A percentile compares a stretch with the other conserved stretches of the same genome.
Evolutionary conservation across 257 asterid species (phyloP).

Genomic region (Capsicum chinense): DNA sequence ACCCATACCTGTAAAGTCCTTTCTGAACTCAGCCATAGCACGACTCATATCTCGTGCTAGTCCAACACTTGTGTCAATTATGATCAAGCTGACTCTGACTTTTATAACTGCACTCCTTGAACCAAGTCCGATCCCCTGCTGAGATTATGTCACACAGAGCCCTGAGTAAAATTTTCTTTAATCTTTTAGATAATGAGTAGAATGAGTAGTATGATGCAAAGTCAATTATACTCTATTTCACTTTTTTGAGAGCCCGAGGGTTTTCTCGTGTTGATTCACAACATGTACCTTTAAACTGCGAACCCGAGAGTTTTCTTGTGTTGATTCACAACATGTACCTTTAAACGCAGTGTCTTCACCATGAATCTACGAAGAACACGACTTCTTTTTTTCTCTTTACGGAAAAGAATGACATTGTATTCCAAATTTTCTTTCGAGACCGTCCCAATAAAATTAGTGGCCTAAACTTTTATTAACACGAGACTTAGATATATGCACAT

Average conservation of each 20-base stretch:
- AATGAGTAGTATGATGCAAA: no score
- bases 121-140: slow-evolving; percentile 22
- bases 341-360: slow-evolving; percentile 36
- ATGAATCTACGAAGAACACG: slow-evolving; percentile 48
- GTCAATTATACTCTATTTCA: slow-evolving; percentile 31
- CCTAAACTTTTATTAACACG: no score
- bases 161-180: no score
- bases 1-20: slow-evolving; percentile 36
- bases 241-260: slow-evolving; percentile 44
- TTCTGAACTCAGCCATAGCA: slow-evolving; percentile 60
- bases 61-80: slow-evolving; percentile 57
- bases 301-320: slow-evolving; percentile 36
- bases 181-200: no score
- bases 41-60: slow-evolving; percentile 45
- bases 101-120: neutral
- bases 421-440: no score
- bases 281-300: slow-evolving; percentile 56
- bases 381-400: slow-evolving; percentile 54
- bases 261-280: slow-evolving; percentile 36
- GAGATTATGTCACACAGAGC: neutral
- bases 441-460: no score
- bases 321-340: slow-evolving; percentile 45
- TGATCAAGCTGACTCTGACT: slow-evolving; percentile 40
- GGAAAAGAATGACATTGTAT: slow-evolving; percentile 49
- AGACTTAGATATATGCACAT: no score